Evolutionary conservation across 371 early-diverging fungal genomes (phyloP), one percentile per base, ranked within the genome.

Genomic region (Mortierella sp.): DNA sequence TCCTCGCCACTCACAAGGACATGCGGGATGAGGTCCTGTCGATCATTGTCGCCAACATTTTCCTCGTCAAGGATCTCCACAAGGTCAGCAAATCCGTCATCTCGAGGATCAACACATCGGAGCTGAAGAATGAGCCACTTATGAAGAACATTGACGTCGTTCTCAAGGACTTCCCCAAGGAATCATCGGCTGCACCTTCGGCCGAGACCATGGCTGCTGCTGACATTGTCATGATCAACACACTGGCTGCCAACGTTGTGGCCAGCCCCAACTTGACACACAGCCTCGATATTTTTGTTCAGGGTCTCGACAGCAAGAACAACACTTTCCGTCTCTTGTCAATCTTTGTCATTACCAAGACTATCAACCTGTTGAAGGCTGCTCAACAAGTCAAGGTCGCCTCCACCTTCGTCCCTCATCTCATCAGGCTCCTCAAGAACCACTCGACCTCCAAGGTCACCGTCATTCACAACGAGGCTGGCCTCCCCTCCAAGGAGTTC

Each of bases 201-300:
- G 43, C 75, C 1, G 78, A 82, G 27, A 51, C 68, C 8, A 27
- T 86, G 70, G 80, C 77, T 3, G 16, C 83, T 14, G 82, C 80
- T 21, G 72, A 86, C 65, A 8, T 75, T 24, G 71, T 80, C 24
- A 48, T 86, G 71, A 73, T 86, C 75, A 75, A 75, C 55, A 79
- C 75, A 18, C 68, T 89, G 12, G 87, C 89, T 16, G 71, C 87
- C 10, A 91, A 87, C 54, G 84, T 94, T 29, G 77, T 89, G 11
- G 72, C 80, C 8, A 73, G 89, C 29, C 73, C 89, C 80, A 76
- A 54, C 48, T 44, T 75, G 70, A n/a, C 80, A 11, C 63, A 82
- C 8, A 83, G 74, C n/a, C 56, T 84, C 16, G 46, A 74, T 18
- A 16, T 84, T 29, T 87, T 84, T 46, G 29, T 87, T 10, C 55